Evolutionary conservation across 495 filamentous ascomycete species (phyloP).

Genomic region (Talaromyces nanjingensis): DNA sequence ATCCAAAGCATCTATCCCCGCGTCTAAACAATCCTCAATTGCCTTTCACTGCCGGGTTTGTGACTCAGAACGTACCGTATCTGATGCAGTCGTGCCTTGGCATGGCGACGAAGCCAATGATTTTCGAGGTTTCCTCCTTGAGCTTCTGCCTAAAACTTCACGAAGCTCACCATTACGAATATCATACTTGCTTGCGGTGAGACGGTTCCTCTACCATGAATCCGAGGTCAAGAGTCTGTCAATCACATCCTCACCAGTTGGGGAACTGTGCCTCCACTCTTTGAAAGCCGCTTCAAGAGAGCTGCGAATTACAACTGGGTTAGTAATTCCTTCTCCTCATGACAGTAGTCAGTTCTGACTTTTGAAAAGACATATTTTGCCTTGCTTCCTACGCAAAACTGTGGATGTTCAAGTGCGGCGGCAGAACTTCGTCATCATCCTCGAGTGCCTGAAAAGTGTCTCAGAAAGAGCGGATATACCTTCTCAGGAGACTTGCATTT

Average conservation of each 20-base stretch:
- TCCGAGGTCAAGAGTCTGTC: conserved; percentile 49
- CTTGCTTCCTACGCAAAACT: conserved; percentile 54
- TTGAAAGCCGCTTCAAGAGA: conserved; percentile 79
- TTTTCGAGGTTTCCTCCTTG: conserved; percentile 45
- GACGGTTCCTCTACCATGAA: conserved; percentile 60
- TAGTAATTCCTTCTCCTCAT: conserved; percentile 13
- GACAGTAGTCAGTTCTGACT: conserved; percentile 21
- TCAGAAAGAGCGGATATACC: conserved; percentile 56
- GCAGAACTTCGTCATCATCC: conserved; percentile 58
- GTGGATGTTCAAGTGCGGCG: conserved; percentile 38
- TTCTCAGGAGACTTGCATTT: conserved; percentile 74
- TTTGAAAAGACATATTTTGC: conserved; percentile 49
- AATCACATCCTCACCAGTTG: conserved; percentile 55
- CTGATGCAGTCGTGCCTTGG: conserved; percentile 15
- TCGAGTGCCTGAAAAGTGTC: conserved; percentile 63
- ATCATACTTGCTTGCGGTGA: conserved; percentile 63
- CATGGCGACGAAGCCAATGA: conserved; percentile 30
- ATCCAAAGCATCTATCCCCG: not conserved
- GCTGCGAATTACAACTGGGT: conserved; percentile 74
- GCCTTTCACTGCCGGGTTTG: conserved; percentile 30
- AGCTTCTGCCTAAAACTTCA: conserved; percentile 50
- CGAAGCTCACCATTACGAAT: conserved; percentile 58
- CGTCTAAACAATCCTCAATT: not conserved
- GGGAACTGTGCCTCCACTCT: conserved; percentile 74
- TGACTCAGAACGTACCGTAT: conserved; percentile 19